Evolutionary conservation across 495 filamentous ascomycete species (phyloP), one percentile per base, ranked within the genome.

Genomic region (Bombardia bombarda): DNA sequence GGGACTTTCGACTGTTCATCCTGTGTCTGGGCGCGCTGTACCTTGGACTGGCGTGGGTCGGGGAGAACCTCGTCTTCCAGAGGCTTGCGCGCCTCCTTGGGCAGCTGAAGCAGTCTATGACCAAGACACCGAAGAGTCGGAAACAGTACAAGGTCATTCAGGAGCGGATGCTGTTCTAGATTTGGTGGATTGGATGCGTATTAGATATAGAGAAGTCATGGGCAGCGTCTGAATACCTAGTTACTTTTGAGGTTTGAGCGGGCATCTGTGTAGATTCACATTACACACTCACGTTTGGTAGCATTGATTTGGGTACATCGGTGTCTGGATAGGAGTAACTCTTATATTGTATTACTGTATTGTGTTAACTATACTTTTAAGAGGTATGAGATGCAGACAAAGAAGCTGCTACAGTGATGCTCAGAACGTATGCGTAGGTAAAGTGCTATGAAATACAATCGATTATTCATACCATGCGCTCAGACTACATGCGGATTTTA

Each of bases 131-230:
- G 23, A 96, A 94, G 66, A 78, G 82, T 55, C 71, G 87, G 47
- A 95, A 95, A 60, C 68, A 81, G 62, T 96, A 96, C 57, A 98
- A 97, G 62, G 57, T 85, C 20, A 73, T 95, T 9, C 52, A 74
- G 35, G 85, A 90, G 56, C 68, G 78, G 37, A 87, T 94, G 85
- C 66, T 77, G 12, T 56, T 48, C 28, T 70, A 28, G 47, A 30
- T 5, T 1, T 19, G n/a, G 21, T 16, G 2, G 28, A 9, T 24
- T 20, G 30, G 22, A 40, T 24, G 21, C 12, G 16, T 33, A 7
- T 10, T 26, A 26, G 24, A 10, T 26, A 10, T 26, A 13, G 26
- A 28, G 26, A 8, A 28, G 9, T 8, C 6, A 26, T 26, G 24
- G 24, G 26, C 26, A 28, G 26, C 26, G 26, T 28, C n/a, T n/a